Evolutionary conservation across 1,139 yeast genomes (phyloP).

Genomic region (Suhomyces coccinellae): DNA sequence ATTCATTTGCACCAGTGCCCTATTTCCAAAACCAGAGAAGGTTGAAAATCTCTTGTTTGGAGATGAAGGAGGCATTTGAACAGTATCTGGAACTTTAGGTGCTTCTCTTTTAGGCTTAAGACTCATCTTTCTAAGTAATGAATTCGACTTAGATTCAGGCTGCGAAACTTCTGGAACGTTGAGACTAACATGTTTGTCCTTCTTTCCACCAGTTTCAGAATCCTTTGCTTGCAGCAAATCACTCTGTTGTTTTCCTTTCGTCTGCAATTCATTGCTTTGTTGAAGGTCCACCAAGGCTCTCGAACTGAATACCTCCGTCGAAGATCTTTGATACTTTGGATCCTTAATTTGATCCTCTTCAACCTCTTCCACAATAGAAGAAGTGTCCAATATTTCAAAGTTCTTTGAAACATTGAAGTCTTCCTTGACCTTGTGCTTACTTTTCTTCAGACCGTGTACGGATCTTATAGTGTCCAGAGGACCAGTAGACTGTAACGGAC

Average conservation of each 20-base stretch:
- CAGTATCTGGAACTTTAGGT: constrained; percentile 40
- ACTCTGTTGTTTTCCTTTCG: constrained; percentile 1
- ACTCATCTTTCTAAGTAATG: constrained; percentile 32
- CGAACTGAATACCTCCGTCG: constrained; percentile 34
- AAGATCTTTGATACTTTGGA: constrained; percentile 15
- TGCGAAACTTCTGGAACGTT: neutral
- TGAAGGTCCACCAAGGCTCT: constrained; percentile 14
- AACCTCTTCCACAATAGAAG: constrained; percentile 13
- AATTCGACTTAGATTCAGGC: constrained; percentile 8
- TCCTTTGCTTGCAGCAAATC: too few species aligned
- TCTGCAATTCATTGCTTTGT: constrained; percentile 1
- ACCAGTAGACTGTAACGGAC: constrained; percentile 3
- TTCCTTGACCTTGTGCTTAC: constrained; percentile 1
- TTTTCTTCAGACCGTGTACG: constrained; percentile 1
- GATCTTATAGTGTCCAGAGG: constrained; percentile 1
- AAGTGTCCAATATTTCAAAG: constrained; percentile 18
- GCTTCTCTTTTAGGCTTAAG: constrained; percentile 49
- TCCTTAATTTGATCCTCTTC: constrained; percentile 15
- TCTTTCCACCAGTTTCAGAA: neutral
- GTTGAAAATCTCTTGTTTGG: constrained; percentile 27
- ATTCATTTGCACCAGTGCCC: constrained; percentile 11
- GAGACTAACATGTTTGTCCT: neutral
- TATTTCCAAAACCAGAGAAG: constrained; percentile 20
- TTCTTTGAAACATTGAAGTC: constrained; percentile 13
- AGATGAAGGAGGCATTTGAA: constrained; percentile 2